A percentile compares a stretch with the other conserved stretches of the same genome.
phyloP scores from a whole-genome alignment of 495 filamentous ascomycete genomes.

The Aspergillus diversus region DNA sequence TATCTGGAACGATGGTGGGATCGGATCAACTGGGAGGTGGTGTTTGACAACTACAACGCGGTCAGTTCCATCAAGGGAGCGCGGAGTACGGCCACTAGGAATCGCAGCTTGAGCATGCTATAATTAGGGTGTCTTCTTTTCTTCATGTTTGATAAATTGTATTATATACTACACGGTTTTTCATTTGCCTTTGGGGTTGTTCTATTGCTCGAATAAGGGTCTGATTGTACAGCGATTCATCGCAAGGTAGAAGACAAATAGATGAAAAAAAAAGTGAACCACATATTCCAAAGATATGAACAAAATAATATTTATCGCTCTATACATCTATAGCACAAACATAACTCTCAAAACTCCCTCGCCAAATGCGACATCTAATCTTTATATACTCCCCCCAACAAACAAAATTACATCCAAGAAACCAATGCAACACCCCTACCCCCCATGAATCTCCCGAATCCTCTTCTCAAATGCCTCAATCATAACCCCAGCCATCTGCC shows the following conservation, averaged over 20 bases:
- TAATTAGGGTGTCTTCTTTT: constrained; percentile 18
- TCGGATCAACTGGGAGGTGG: constrained; percentile 79
- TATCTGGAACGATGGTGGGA: constrained; percentile 88
- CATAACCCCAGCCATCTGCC: constrained; percentile 84
- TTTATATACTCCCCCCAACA: neutral
- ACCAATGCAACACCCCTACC: neutral
- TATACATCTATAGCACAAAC: neutral
- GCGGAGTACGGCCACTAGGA: constrained; percentile 26
- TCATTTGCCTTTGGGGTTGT: constrained; percentile 16
- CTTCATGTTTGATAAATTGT: constrained; percentile 32
- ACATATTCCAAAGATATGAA: no score
- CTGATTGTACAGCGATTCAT: constrained; percentile 32
- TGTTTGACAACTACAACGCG: constrained; percentile 54
- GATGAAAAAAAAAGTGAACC: neutral
- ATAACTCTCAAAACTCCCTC: neutral
- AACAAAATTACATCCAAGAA: neutral
- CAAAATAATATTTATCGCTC: neutral
- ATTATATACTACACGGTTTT: constrained; percentile 34
- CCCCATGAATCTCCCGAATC: constrained; percentile 59
- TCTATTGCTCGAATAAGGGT: constrained; percentile 13
- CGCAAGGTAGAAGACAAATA: constrained; percentile 12
- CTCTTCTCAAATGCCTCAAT: constrained; percentile 90
- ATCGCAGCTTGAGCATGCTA: constrained; percentile 37
- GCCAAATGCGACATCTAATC: neutral
- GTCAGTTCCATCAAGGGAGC: constrained; percentile 31